A percentile compares a stretch with the other conserved stretches of the same genome.
phyloP scores from a whole-genome alignment of 2,329 filamentous ascomycete species.

The Penicillium sp. region DNA sequence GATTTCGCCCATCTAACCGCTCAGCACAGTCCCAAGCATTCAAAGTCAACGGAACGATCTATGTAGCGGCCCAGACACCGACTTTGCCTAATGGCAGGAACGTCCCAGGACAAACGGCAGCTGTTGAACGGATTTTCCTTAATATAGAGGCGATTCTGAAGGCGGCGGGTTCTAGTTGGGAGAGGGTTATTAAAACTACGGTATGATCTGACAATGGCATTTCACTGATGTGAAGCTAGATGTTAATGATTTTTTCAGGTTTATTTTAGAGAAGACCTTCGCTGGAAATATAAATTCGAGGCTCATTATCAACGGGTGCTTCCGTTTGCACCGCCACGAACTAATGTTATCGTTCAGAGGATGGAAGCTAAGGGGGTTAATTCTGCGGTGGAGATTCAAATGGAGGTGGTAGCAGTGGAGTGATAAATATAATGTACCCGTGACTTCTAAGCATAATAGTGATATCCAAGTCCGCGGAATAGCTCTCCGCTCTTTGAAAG shows the following conservation, averaged over 20 bases:
- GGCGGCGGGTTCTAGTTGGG: not conserved
- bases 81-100: not conserved
- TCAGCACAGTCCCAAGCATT: constrained; percentile 1
- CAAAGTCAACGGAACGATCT: constrained; percentile 2
- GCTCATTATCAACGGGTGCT: not conserved
- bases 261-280: not conserved
- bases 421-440: not conserved
- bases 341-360: not conserved
- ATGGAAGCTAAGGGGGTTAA: not conserved
- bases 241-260: not conserved
- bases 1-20: not conserved
- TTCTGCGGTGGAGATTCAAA: not conserved
- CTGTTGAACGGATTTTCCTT: not conserved
- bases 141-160: constrained; percentile 3
- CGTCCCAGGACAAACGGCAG: not conserved
- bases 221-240: not conserved
- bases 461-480: too few species aligned
- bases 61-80: not conserved
- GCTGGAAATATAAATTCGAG: not conserved
- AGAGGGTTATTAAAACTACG: constrained; percentile 1
- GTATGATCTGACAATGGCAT: not conserved
- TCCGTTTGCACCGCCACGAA: not conserved
- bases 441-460: too few species aligned
- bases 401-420: not conserved
- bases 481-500: too few species aligned